Percentiles rank a stretch among this genome's conserved stretches.
Conservation (phyloP, 495 filamentous ascomycete species). For the Penicillium salamii region DNA sequence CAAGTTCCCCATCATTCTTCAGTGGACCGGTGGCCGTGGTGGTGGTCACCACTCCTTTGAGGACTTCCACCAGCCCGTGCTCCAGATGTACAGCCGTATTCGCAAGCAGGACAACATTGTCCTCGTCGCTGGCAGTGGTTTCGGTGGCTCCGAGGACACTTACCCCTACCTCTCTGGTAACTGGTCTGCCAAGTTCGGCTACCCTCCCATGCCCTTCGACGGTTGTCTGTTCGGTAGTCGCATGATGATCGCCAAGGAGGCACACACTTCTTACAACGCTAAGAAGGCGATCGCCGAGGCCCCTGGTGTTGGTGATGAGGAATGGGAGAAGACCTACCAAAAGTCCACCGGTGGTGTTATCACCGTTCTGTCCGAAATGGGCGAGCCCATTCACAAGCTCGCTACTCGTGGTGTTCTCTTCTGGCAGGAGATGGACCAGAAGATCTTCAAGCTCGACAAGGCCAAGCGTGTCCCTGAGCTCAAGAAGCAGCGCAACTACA, state of each 20-base stretch:
- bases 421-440: constrained; percentile 97
- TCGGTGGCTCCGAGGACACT: constrained; percentile 44
- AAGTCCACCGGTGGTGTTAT: constrained; percentile 88
- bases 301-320: constrained; percentile 76
- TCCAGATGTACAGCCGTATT: constrained; percentile 43
- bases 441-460: constrained; percentile 95
- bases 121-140: constrained; percentile 48
- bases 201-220: constrained; percentile 49
- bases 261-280: constrained; percentile 85
- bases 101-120: constrained; percentile 46
- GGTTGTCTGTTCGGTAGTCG: constrained; percentile 46
- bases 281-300: constrained; percentile 96
- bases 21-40: constrained; percentile 52
- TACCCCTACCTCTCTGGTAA: constrained; percentile 47
- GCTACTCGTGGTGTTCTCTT: constrained; percentile 91
- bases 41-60: constrained; percentile 53
- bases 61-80: constrained; percentile 48
- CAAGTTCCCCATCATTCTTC: constrained; percentile 45
- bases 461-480: constrained; percentile 89
- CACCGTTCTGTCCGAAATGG: constrained; percentile 98
- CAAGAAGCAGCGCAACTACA: constrained; percentile 88
- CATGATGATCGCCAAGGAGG: constrained; percentile 62
- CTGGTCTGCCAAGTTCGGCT: constrained; percentile 40
- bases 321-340: constrained; percentile 98
- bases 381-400: constrained; percentile 97